phyloP scores from a whole-genome alignment of 2,329 filamentous ascomycete species.

The Claviceps cyperi region DNA sequence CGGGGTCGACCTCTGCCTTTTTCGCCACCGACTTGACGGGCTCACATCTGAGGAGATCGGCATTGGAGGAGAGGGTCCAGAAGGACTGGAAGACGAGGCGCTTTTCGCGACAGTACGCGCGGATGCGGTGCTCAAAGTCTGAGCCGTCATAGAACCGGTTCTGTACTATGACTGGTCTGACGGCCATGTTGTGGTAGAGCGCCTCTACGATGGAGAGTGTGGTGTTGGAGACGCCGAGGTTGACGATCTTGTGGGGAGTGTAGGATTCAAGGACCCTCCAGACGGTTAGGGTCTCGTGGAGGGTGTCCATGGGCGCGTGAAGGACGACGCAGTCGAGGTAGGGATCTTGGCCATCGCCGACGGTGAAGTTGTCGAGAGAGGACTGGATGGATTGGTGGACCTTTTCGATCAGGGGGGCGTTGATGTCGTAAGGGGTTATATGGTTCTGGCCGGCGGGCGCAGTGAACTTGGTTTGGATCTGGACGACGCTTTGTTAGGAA shows the following conservation, averaged over 20 bases:
- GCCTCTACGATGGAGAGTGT: slow-evolving; percentile 38
- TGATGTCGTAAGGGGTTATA: slow-evolving; percentile 45
- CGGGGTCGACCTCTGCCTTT: slow-evolving; percentile 19
- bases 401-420: slow-evolving; percentile 45
- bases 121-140: slow-evolving; percentile 43
- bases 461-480: slow-evolving; percentile 79
- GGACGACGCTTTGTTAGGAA: not conserved
- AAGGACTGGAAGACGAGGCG: slow-evolving; percentile 37
- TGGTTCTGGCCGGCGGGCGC: slow-evolving; percentile 47
- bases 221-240: slow-evolving; percentile 66
- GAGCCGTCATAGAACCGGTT: slow-evolving; percentile 56
- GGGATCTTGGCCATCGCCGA: slow-evolving; percentile 18
- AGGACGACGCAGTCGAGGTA: slow-evolving; percentile 65
- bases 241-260: slow-evolving; percentile 47
- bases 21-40: slow-evolving; percentile 37
- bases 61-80: slow-evolving; percentile 38
- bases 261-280: slow-evolving; percentile 54
- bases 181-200: slow-evolving; percentile 29
- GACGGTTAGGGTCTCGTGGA: slow-evolving; percentile 40
- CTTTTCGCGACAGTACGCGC: slow-evolving; percentile 31
- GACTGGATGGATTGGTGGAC: slow-evolving; percentile 51
- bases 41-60: slow-evolving; percentile 19
- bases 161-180: slow-evolving; percentile 49
- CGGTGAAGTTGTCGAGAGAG: slow-evolving; percentile 50
- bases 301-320: slow-evolving; percentile 39